phyloP scores from a whole-genome alignment of 2,329 filamentous ascomycete species.

The Fusarium camptoceras region DNA sequence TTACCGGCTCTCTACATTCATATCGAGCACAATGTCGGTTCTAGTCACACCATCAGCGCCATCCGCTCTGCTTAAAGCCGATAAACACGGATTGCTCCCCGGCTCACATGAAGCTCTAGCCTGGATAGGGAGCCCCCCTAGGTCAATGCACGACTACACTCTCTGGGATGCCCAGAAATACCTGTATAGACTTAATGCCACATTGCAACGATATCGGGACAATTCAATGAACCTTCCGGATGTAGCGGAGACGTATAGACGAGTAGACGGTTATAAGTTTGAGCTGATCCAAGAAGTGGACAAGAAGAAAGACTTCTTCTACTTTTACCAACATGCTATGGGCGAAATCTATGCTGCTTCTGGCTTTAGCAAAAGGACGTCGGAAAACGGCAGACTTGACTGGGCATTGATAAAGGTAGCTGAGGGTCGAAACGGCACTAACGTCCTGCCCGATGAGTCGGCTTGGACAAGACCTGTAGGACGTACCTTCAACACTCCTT shows the following conservation, averaged over 20 bases:
- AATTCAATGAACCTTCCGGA: not conserved
- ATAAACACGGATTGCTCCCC: not conserved
- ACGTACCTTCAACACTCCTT: rapidly evolving
- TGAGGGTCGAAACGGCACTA: not conserved
- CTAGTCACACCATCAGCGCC: not conserved
- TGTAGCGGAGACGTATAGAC: not conserved
- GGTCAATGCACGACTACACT: not conserved
- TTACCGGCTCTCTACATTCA: not conserved
- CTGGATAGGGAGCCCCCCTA: not conserved
- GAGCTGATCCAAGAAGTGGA: not conserved
- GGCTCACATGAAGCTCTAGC: not conserved
- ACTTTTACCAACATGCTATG: not conserved
- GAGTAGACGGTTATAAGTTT: not conserved
- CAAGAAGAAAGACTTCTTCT: not conserved
- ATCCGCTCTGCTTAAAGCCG: rapidly evolving
- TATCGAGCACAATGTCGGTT: not conserved
- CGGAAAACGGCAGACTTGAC: not conserved
- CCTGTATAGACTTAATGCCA: too few relatives aligned
- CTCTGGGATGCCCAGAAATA: not conserved
- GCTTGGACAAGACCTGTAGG: not conserved
- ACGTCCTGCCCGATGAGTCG: not conserved
- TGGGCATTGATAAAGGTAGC: not conserved
- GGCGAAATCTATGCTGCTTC: not conserved
- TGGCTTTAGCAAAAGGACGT: rapidly evolving
- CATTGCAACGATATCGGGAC: not conserved